These are phyloP conservation scores for Debaryomyces maramus DNA, from an alignment of 805 yeast genomes.

Conservation along the genomic window DNA sequence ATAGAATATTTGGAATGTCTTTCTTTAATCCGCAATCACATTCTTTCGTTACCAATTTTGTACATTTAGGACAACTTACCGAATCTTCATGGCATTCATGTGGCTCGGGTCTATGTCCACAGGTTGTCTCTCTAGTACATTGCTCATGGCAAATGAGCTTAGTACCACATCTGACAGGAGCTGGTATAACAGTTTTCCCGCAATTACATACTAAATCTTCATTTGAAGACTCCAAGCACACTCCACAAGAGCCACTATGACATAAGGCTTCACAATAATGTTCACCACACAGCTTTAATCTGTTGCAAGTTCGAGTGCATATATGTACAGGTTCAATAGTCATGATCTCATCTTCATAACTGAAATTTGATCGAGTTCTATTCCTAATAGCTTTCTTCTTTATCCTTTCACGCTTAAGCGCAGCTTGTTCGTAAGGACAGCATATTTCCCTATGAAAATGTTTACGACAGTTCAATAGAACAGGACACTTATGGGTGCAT, in stretches of 20 bases:
- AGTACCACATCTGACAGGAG: slow-evolving; percentile 86
- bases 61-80: slow-evolving; percentile 74
- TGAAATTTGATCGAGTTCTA: slow-evolving; percentile 36
- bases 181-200: slow-evolving; percentile 72
- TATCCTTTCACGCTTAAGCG: slow-evolving; percentile 55
- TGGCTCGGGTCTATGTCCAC: slow-evolving; percentile 71
- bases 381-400: slow-evolving; percentile 51
- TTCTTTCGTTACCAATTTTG: slow-evolving; percentile 50
- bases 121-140: slow-evolving; percentile 55
- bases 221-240: slow-evolving; percentile 77
- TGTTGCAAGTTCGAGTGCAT: slow-evolving; percentile 67
- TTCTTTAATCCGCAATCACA: slow-evolving; percentile 62
- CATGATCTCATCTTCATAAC: slow-evolving; percentile 49
- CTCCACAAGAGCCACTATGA: slow-evolving; percentile 77
- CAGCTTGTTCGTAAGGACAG: slow-evolving; percentile 66
- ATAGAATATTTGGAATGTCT: slow-evolving; percentile 59
- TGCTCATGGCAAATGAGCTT: slow-evolving; percentile 60
- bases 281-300: slow-evolving; percentile 55
- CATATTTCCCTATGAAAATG: slow-evolving; percentile 73
- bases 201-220: slow-evolving; percentile 80
- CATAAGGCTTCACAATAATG: slow-evolving; percentile 72
- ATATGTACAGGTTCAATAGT: slow-evolving; percentile 71
- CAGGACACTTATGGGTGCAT: slow-evolving; percentile 72
- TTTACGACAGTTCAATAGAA: slow-evolving; percentile 73
- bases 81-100: slow-evolving; percentile 77